A percentile compares a stretch with the other conserved stretches of the same genome.
Evolutionary conservation across 73 alveolate genomes (phyloP).

Genomic region (Paramecium biaurelia): DNA sequence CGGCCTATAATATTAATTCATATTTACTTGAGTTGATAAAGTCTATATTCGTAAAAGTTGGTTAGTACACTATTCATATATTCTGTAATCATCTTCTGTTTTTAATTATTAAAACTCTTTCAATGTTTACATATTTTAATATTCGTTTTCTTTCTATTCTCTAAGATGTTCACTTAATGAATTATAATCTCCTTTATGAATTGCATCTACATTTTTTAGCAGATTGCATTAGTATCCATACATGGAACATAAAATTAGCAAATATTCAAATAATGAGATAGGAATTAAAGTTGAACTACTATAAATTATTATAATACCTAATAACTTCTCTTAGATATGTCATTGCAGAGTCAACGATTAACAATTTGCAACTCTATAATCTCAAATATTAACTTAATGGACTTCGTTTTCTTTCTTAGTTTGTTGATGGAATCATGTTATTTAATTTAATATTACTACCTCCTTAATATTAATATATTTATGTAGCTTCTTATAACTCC

Average conservation of each 20-base stretch:
- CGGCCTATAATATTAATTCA: not conserved
- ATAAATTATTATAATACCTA: not conserved
- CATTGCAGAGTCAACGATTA: not conserved
- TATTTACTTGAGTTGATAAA: not conserved
- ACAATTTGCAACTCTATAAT: not conserved
- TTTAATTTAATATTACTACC: not conserved
- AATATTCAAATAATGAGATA: not conserved
- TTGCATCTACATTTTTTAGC: not conserved
- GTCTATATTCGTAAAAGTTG: not conserved
- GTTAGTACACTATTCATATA: not conserved
- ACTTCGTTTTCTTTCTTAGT: not conserved
- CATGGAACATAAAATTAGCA: not conserved
- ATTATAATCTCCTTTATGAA: not conserved
- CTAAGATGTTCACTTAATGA: not conserved
- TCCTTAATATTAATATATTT: not conserved
- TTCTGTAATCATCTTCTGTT: not conserved
- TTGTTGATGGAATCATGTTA: not conserved
- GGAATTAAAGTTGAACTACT: not conserved
- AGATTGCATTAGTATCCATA: not conserved
- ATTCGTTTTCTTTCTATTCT: not conserved
- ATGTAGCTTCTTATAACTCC: not conserved
- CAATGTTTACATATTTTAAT: not conserved
- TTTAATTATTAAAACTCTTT: not conserved
- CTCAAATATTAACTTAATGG: not conserved
- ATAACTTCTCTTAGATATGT: not conserved